Base-by-base conservation (phyloP, 108 stramenopile species). In the Asterionellopsis glacialis region DNA sequence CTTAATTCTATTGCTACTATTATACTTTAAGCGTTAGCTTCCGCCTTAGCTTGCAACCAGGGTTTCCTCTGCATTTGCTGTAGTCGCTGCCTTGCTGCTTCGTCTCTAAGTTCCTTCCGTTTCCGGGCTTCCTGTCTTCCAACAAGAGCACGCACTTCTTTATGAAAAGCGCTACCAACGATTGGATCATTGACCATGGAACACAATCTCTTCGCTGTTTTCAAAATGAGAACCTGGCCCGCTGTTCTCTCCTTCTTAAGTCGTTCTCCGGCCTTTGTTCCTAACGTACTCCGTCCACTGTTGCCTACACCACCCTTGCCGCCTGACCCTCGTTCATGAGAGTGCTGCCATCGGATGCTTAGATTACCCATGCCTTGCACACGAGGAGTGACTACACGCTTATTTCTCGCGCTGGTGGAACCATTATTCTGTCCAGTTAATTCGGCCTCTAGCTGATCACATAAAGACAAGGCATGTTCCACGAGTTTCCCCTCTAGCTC, bases 61-160 rank as follows among this genome's bases (percentile, higher is more conserved):
- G 86, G 84, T 55, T 94, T 94, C 26, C 93, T 71, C 51, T 90
- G 82, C 93, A 94, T 94, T 68, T 94, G 93, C 44, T 76, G 71
- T 58, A 89, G 61, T 51, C 93, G 76, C 25, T 83, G 83, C 22
- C 84, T 65, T 1, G 90, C 72, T 9, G 84, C 77, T 67, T 88
- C 84, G 7, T 82, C 74, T 40, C 77, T 41, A 45, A 72, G 54
- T 11, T 77, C 70, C 48, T 87, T 73, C 45, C 71, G 62, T 59
- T 94, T 89, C 21, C 55, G 62, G 0, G 82, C 81, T 47, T 91
- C 77, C 65, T 94, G 88, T 42, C 67, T 64, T 21, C 68, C 82
- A 18, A 82, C 67, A 14, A 89, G 33, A 22, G 77, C 57, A 19
- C 88, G 81, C 25, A 94, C 55, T 57, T 89, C 87, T 57, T 79